These are phyloP conservation scores for Alternaria angustiovoidea DNA, from an alignment of 2,329 filamentous ascomycete species.

Conservation along the genomic window DNA sequence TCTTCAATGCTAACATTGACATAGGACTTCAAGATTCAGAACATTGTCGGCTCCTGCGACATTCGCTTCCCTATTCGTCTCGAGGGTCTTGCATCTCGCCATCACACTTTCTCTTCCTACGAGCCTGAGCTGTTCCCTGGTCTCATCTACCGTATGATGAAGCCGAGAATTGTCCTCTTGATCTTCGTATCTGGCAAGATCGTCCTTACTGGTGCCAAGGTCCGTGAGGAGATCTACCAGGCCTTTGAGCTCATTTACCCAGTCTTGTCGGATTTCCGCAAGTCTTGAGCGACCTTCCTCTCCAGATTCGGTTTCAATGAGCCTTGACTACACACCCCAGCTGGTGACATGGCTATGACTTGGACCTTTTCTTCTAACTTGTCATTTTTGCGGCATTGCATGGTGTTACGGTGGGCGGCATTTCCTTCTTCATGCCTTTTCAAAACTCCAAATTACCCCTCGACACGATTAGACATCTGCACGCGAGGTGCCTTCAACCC, in stretches of 20 bases:
- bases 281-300: slow-evolving; percentile 57
- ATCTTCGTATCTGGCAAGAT: slow-evolving; percentile 99
- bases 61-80: slow-evolving; percentile 99
- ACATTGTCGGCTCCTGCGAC: slow-evolving; percentile 98
- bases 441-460: slow-evolving; percentile 40
- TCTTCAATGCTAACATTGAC: slow-evolving; percentile 24
- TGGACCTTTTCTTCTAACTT: slow-evolving; percentile 25
- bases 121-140: slow-evolving; percentile 98
- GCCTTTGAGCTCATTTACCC: slow-evolving; percentile 50
- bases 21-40: slow-evolving; percentile 91
- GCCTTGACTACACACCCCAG: slow-evolving; percentile 13
- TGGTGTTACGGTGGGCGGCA: slow-evolving; percentile 45
- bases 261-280: slow-evolving; percentile 65
- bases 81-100: slow-evolving; percentile 92
- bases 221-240: slow-evolving; percentile 86
- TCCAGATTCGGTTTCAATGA: slow-evolving; percentile 7
- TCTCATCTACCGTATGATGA: slow-evolving; percentile 99
- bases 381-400: slow-evolving; percentile 51
- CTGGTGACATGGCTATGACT: slow-evolving; percentile 14
- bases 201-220: slow-evolving; percentile 95
- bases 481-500: slow-evolving; percentile 35
- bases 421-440: slow-evolving; percentile 29
- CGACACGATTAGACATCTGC: slow-evolving; percentile 45
- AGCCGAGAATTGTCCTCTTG: slow-evolving; percentile 96
- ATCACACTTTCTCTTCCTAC: slow-evolving; percentile 96